Evolutionary conservation across 352 stramenopile genomes (phyloP), one percentile per base, ranked within the genome.

Genomic region (Phytophthora agathidicida): DNA sequence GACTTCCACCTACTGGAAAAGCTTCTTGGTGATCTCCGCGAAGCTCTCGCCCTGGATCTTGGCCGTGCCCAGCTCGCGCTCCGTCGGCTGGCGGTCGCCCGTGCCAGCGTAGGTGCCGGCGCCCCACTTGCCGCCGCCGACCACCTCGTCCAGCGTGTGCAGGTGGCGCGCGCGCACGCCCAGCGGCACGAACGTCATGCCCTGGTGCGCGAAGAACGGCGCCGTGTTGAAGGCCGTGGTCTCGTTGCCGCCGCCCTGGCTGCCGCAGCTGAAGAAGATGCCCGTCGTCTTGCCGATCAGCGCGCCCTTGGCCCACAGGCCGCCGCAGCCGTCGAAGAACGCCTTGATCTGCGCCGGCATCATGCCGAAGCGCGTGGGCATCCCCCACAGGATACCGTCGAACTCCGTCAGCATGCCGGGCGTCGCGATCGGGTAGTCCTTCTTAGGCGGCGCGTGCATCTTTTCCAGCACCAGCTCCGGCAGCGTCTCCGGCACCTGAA

Each of bases 331-430:
- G 68, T 96, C 87, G 35, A 91, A 84, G 52, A 94, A 81, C 23
- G 73, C 61, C 74, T 93, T 93, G 27, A 94, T 73, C 75, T 96
- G 87, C 11, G 87, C 71, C 6, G 71, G 58, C 22, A 80, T 43
- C 50, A 83, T 83, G 62, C 89, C 89, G 57, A 91, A 97, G 22
- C 89, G 81, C 28, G 87, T 95, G 16, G 81, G 77, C 53, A 97
- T 67, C 37, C 89, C 90, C 53, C 96, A 97, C 23, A 97, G 27
- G 22, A 64, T 64, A 14, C 55, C 55, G 44, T 64, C 55, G 19
- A 62, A 67, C 16, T 89, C 72, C 26, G 60, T 62, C 36, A 96
- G 58, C 27, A 80, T 54, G 14, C 81, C 73, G 3, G 80, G 51
- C 7, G 73, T 78, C 14, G 75, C 74, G n/a, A 92, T 49, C 35